Evolutionary conservation across 1,139 yeast species (phyloP).

Genomic region (Debaryomyces fabryi): DNA sequence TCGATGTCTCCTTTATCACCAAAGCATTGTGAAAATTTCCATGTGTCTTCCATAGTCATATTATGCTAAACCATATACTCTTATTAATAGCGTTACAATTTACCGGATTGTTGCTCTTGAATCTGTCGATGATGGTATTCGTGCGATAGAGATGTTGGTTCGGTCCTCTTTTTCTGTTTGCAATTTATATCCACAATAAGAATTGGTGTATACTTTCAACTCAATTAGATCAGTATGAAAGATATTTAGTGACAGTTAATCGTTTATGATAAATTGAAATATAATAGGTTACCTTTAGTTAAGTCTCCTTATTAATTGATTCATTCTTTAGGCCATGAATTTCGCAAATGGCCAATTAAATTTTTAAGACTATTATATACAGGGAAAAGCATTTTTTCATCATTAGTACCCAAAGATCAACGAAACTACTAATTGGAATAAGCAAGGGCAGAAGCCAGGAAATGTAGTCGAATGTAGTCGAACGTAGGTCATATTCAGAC

Average conservation of each 20-base stretch:
- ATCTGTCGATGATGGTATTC: background rate
- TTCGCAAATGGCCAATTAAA: conserved; percentile 15
- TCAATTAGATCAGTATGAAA: conserved; percentile 3
- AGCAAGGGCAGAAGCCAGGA: background rate
- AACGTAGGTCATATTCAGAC: background rate
- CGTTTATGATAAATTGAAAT: conserved; percentile 1
- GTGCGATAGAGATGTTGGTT: conserved; percentile 1
- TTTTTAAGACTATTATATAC: conserved; percentile 7
- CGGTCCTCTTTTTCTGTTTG: background rate
- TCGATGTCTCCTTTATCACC: conserved; percentile 99
- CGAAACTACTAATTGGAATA: background rate
- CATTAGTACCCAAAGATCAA: background rate
- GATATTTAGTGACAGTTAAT: background rate
- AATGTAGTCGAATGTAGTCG: background rate
- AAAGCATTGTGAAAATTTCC: conserved; percentile 89
- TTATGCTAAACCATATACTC: conserved; percentile 4
- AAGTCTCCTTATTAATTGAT: conserved; percentile 4
- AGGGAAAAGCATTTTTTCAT: conserved; percentile 7
- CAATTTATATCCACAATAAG: conserved; percentile 3
- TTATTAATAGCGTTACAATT: background rate
- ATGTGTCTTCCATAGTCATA: conserved; percentile 34
- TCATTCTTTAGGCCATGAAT: conserved; percentile 4
- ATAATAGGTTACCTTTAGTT: background rate
- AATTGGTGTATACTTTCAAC: conserved; percentile 1
- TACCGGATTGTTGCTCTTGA: background rate